Evolutionary conservation across 495 filamentous ascomycete genomes (phyloP).

Genomic region (Penicillium steckii): DNA sequence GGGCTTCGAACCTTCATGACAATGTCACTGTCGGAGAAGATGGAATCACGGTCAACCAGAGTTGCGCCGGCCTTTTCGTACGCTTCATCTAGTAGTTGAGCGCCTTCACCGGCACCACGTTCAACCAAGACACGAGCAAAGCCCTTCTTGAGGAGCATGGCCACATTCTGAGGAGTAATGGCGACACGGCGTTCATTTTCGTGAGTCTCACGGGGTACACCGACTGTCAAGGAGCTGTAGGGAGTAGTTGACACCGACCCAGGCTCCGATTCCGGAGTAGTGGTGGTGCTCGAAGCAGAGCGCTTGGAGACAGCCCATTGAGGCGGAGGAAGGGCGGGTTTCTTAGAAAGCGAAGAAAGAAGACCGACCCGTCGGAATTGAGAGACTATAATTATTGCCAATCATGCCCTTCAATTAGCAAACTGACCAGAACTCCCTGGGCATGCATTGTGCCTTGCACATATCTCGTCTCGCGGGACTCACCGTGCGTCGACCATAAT

Average conservation of each 20-base stretch:
- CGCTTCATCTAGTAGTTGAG: conserved; percentile 68
- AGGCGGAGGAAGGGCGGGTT: conserved; percentile 1
- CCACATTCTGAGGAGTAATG: conserved; percentile 76
- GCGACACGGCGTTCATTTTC: conserved; percentile 75
- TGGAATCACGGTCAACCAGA: conserved; percentile 56
- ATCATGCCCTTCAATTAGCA: conserved; percentile 5
- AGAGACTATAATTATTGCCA: conserved; percentile 9
- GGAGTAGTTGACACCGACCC: conserved; percentile 62
- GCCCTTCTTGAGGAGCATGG: conserved; percentile 74
- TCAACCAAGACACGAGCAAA: conserved; percentile 72
- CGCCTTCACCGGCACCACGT: conserved; percentile 68
- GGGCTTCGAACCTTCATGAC: conserved; percentile 77
- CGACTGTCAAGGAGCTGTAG: conserved; percentile 66
- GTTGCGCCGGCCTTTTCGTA: conserved; percentile 73
- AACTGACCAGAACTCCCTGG: background rate
- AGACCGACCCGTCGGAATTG: conserved; percentile 12
- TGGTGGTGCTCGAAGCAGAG: conserved; percentile 24
- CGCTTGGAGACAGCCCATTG: conserved; percentile 24
- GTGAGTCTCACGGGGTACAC: conserved; percentile 68
- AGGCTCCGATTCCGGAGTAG: conserved; percentile 38
- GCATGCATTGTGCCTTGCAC: background rate
- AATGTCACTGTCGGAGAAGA: conserved; percentile 72
- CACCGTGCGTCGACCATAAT: conserved; percentile 4
- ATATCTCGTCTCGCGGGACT: background rate
- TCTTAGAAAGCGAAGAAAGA: conserved; percentile 8